Percentiles rank a stretch among this genome's conserved stretches.
These are phyloP conservation scores for Tetragonia tetragonoides DNA, from an alignment of 148 eudicot genomes.

Conservation along the genomic window DNA sequence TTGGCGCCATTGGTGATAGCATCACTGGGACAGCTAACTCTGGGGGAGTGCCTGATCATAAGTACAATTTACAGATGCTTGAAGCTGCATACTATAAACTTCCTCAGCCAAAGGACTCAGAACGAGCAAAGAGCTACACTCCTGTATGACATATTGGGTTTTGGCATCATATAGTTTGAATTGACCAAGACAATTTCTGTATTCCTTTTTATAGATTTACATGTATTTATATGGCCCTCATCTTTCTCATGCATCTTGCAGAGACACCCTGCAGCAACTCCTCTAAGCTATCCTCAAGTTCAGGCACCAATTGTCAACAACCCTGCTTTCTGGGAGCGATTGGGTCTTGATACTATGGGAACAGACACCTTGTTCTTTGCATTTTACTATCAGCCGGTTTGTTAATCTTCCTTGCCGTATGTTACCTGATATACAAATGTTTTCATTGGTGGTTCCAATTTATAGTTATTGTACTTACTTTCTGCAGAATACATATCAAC, in stretches of 20 bases:
- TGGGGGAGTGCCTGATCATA: conserved; percentile 67
- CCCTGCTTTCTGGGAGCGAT: conserved; percentile 95
- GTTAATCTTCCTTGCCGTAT: background rate
- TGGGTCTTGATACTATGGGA: conserved; percentile 74
- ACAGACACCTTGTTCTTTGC: conserved; percentile 86
- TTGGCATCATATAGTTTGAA: conserved; percentile 9
- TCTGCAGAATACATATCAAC: conserved; percentile 94
- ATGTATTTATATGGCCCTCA: conserved; percentile 7
- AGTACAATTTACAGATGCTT: conserved; percentile 79
- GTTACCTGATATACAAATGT: conserved; percentile 9
- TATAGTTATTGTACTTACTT: background rate
- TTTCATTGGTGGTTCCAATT: background rate
- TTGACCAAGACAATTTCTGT: too few species aligned
- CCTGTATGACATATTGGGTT: conserved; percentile 53
- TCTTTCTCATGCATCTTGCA: conserved; percentile 29
- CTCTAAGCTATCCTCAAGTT: conserved; percentile 90
- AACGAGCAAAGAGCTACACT: conserved; percentile 77
- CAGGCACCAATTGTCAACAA: conserved; percentile 95
- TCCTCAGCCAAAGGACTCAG: conserved; percentile 94
- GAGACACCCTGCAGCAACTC: conserved; percentile 87
- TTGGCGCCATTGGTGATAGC: conserved; percentile 89
- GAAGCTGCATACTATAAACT: conserved; percentile 81
- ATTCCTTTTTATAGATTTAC: background rate
- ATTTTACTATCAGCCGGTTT: conserved; percentile 86
- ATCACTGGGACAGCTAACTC: conserved; percentile 60